Evolutionary conservation across 2,329 filamentous ascomycete species (phyloP), one percentile per base, ranked within the genome.

Genomic region (Stachybotrys chartarum): DNA sequence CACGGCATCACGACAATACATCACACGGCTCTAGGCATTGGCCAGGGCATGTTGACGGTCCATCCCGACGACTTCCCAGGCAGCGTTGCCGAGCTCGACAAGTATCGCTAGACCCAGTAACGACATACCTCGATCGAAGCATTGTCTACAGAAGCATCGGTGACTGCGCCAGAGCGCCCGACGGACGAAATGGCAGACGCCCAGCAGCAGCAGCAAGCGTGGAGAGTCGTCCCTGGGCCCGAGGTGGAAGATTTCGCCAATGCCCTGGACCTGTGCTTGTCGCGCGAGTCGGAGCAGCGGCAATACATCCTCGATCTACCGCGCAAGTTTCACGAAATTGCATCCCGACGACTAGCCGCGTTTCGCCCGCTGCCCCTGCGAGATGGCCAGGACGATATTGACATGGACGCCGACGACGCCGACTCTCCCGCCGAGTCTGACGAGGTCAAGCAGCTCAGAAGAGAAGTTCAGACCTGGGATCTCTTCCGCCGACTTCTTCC

Each of bases 401-500:
- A 79, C 51, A 80, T 84, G 74, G 82, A 85, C 52, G 63, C 79
- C 7, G 83, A 85, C 58, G 80, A 81, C 46, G 68, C 66, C 46
- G 75, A 78, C 16, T 66, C 71, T 31, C 64, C 63, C 24, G 63
- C 60, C 12, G 58, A 61, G 58, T 47, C 45, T 17, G 63, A 65
- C 14, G 63, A 70, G 51, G 64, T 61, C 51, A 66, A 59, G 80
- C 65, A 81, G 55, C 87, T 91, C 79, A 85, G 95, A 70, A 81
- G 88, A 60, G 94, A 99, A 71, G 84, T 86, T 46, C 90, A 95
- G 64, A 94, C 91, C 0, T 99, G 94, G 94, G 86, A 95, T 66
- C 78, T 97, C 31, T 75, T 97, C 56, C 81, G 85, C 51, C 82
- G 89, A 45, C 77, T 96, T 58, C 79, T 96, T 53, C 84, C 87